Base-by-base conservation (phyloP, 108 stramenopile genomes). In the Conticribra guillardii region DNA sequence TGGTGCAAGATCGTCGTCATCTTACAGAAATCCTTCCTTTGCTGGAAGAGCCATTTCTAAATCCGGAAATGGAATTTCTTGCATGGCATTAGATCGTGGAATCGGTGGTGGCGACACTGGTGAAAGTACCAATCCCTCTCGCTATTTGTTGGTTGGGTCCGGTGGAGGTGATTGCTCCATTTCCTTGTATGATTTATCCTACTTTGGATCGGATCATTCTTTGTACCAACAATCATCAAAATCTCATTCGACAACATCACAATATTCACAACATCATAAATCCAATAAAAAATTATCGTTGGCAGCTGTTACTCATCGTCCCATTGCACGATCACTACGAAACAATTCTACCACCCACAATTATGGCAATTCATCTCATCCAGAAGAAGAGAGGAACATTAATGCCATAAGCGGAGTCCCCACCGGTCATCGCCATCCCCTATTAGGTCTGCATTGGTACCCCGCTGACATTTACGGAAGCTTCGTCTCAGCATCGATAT, bases 61-160 rank as follows among this genome's bases (percentile, higher is more conserved):
- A 16, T 26, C 3, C 32, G 37, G 37, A 11, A 26, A 67, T 17
- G 77, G 77, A 16, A 71, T 79, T n/a, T 46, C 69, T 9, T 79
- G 69, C 51, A 79, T 79, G 77, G 69, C 64, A 52, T 26, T 79
- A 37, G 69, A 79, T 54, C 63, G 63, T 14, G 77, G 69, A 0
- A 16, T 57, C 23, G 54, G 64, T 32, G 63, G 46, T 15, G 48
- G 24, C 2, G 29, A 11, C 19, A 27, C 2, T 15, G 34, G 29
- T 7, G 16, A 16, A n/a, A 21, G 14, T 28, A 16, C 24, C 9
- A 62, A 44, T 29, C 72, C 74, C 17, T 56, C 77, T 16, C 74
- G 91, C 53, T 90, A 87, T 83, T 65, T 93, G 11, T 62, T 93
- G 23, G 83, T 88, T 9, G 91, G 89, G 49, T 82, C 82, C 9